Percentiles rank a stretch among this genome's conserved stretches.
Conservation (phyloP, 139 green algal species). For the Nannochloris sp. region DNA sequence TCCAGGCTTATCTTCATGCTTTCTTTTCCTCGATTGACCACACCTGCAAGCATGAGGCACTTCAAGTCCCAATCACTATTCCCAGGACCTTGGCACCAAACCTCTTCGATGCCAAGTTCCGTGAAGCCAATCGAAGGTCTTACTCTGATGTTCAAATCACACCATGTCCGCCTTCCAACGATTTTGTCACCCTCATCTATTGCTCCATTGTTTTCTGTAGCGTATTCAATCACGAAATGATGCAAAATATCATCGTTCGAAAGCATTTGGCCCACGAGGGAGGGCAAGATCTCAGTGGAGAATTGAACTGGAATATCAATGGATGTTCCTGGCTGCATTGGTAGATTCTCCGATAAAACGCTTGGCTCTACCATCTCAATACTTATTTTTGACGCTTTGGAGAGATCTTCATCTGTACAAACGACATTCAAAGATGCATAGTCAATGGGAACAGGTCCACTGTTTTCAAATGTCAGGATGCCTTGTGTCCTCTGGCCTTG, state of each 20-base stretch:
- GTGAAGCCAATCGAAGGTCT: conserved; percentile 4
- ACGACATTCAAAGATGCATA: not conserved
- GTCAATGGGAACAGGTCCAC: not conserved
- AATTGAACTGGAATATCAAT: conserved; percentile 18
- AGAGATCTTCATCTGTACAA: not conserved
- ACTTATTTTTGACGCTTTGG: not conserved
- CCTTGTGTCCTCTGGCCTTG: not conserved
- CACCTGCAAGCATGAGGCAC: conserved; percentile 6
- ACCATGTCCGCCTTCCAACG: conserved; percentile 1
- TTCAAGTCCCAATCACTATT: not conserved
- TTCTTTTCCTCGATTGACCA: conserved; percentile 2
- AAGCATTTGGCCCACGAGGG: no score
- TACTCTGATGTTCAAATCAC: not conserved
- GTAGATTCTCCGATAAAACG: conserved; percentile 10
- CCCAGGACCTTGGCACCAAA: not conserved
- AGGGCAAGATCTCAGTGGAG: no score
- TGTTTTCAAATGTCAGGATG: not conserved
- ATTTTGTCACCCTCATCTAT: not conserved
- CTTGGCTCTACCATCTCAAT: conserved; percentile 8
- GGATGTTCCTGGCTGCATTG: conserved; percentile 12
- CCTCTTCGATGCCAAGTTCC: conserved; percentile 8
- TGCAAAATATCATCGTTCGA: no score
- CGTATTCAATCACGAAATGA: no score
- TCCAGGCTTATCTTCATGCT: not conserved
- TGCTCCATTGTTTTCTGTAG: no score